Base-by-base conservation (phyloP, 116 monocot genomes). In the Iris pallida region DNA sequence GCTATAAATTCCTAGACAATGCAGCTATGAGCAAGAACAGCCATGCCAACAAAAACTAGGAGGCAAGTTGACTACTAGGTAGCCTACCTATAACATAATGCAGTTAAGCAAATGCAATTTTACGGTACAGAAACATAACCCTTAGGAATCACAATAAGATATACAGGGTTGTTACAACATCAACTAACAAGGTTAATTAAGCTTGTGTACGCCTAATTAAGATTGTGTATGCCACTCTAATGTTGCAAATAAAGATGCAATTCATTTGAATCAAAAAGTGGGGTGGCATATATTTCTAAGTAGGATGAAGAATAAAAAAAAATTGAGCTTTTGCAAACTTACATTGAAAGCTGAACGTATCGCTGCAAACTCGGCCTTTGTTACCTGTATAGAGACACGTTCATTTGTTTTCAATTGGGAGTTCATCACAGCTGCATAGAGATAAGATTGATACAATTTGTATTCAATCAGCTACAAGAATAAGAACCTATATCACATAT, bases 361-460 rank as follows among this genome's bases (percentile, higher is more conserved):
- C 59, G 86, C 90, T 41, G 78, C 58, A 71, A 86, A 90, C 73
- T 86, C 90, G 6, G 90, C 90, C 73, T 86, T 90, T 44, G 86
- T 73, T 47, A 86, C 83, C 30, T 86, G 86, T 19, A 90, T 62
- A 53, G 83, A 68, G 9, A 90, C 47, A 6, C 90, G 86, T 15
- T 97, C 97, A 20, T 61, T 78, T 43, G 83, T 87, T 68, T 87
- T 89, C 61, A 73, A 59, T 56, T 72, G 8, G 46, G 73, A 69
- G 65, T 87, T 85, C 59, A 81, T 45, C 14, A 97, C 90, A 85
- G 58, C 92, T 97, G 87, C 75, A 85, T 7, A 71, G 12, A 63
- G 4, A n/a, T n/a, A 47, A 54, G 7, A 60, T 16, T n/a, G 19
- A 11, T 11, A 20, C 11, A 13, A 8, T 12, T 44, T 16, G 18